Evolutionary conservation across 2,329 filamentous ascomycete genomes (phyloP).

Genomic region (Periconia sp.): DNA sequence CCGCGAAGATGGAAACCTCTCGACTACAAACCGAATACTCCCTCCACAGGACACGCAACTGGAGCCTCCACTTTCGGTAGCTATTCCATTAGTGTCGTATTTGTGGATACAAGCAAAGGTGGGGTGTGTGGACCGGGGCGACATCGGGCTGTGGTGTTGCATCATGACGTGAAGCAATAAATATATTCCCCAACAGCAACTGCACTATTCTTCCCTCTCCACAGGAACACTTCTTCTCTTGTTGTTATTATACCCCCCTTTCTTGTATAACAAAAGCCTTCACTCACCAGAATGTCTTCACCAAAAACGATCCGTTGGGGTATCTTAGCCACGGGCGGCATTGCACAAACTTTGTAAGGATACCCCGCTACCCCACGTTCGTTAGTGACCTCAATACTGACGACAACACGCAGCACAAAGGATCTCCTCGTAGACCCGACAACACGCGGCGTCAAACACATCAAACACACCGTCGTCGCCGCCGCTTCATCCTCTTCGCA

Average conservation of each 20-base stretch:
- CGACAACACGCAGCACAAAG: conserved; percentile 52
- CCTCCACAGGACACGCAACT: neutral
- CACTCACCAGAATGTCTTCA: conserved; percentile 27
- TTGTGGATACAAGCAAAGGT: neutral
- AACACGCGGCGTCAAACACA: conserved; percentile 68
- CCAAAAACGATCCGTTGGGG: conserved; percentile 46
- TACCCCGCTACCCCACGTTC: conserved; percentile 20
- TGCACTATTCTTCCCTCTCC: neutral
- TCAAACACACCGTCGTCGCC: conserved; percentile 76
- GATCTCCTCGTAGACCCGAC: conserved; percentile 77
- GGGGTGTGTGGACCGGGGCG: neutral
- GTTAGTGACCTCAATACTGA: conserved; percentile 11
- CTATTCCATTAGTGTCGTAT: neutral
- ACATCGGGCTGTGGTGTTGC: neutral
- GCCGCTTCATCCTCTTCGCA: conserved; percentile 77
- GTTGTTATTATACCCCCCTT: no score
- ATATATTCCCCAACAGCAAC: neutral
- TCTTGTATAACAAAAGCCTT: neutral
- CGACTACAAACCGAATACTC: no score
- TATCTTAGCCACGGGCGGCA: conserved; percentile 53
- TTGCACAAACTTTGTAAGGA: conserved; percentile 47
- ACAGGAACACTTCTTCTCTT: no score
- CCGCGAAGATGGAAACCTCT: no score
- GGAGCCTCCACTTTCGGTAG: neutral
- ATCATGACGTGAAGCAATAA: neutral